Conservation (phyloP, 345 rosid genomes). For the Corchorus olitorius region DNA sequence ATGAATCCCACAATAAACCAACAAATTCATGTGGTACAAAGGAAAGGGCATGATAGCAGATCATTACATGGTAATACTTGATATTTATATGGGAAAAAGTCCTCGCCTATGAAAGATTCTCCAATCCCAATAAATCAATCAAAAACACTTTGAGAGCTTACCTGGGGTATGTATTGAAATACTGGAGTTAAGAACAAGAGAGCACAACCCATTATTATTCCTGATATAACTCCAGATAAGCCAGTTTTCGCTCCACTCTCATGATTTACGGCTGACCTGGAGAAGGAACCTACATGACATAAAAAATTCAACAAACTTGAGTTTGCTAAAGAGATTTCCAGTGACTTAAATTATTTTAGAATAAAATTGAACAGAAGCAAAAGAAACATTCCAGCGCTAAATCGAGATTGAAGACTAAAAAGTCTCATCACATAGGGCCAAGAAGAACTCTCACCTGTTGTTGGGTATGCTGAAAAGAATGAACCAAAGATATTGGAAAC, state of each 20-base stretch:
- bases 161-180: slow-evolving; percentile 93
- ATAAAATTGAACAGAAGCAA: not conserved
- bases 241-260: slow-evolving; percentile 98
- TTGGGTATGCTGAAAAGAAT: slow-evolving; percentile 83
- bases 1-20: not conserved
- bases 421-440: slow-evolving; percentile 21
- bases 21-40: not conserved
- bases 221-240: slow-evolving; percentile 78
- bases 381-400: not conserved
- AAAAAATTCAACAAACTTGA: slow-evolving; percentile 7
- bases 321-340: slow-evolving; percentile 33
- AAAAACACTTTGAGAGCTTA: slow-evolving; percentile 31
- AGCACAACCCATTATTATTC: slow-evolving; percentile 81
- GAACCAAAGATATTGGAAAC: slow-evolving; percentile 89
- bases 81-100: not conserved
- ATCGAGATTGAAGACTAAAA: not conserved
- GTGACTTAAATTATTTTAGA: not conserved
- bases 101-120: not conserved
- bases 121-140: not conserved
- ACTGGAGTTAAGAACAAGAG: slow-evolving; percentile 84
- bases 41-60: not conserved
- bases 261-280: slow-evolving; percentile 97
- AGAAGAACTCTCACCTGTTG: slow-evolving; percentile 70
- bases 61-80: not conserved
- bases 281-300: slow-evolving; percentile 79